Evolutionary conservation across 2,329 filamentous ascomycete species (phyloP), one percentile per base, ranked within the genome.

Genomic region (Arthrocladium fulminans): DNA sequence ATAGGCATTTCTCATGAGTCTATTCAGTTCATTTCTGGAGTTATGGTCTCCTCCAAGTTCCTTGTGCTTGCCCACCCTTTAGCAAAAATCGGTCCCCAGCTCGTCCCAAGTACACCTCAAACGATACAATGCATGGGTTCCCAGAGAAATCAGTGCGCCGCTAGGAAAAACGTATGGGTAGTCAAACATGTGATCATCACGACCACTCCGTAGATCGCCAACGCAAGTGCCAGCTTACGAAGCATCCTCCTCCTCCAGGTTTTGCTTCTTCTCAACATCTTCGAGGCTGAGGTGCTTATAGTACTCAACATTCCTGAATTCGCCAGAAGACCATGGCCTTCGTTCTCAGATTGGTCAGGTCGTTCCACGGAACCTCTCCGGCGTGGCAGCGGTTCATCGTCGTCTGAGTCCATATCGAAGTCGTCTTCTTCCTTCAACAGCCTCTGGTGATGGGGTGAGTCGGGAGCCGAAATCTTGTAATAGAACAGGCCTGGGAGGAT

Each of bases 401-500:
- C 69, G 0, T 76, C 72, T 30, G 77, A 78, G 1, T 72, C 73
- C 15, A 68, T 70, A 7, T 74, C 73, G 22, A 74, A 74, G 42
- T 85, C 83, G 59, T 97, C 92, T 56, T 96, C 88, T 60, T 92
- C 88, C 65, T 97, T 97, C 54, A 88, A 73, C 8, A 97, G 72
- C 12, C 84, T 80, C 63, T 95, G 90, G 59, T 96, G 88, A 54
- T 90, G 81, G 23, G 83, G 77, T 38, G 86, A 90, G 48, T 95
- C 84, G 0, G 92, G 92, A 20, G 87, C 81, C 10, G 88, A 94
- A 51, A 98, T 97, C 68, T 97, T 97, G 71, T 97, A 98, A 67
- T 97, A 98, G 66, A 98, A 98, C 3, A 98, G 69, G 0, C 92
- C 92, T 0, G 92, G 92, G 0, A 98, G 75, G 56, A 98, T 97